A percentile compares a stretch with the other conserved stretches of the same genome.
Conservation (phyloP, 768 basidiomycete species). For the Tulasnella calospora region DNA sequence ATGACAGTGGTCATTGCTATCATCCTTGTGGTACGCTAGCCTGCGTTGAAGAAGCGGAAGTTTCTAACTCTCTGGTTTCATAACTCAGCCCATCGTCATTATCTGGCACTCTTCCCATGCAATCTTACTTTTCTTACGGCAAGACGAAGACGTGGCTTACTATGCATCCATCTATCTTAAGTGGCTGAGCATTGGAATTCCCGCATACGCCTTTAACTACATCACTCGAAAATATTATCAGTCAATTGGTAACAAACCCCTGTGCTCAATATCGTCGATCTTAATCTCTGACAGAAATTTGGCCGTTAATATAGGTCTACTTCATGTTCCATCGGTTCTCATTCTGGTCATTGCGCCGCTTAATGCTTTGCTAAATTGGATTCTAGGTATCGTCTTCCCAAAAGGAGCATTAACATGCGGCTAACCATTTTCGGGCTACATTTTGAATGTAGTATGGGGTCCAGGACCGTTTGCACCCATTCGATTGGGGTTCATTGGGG, state of each 20-base stretch:
- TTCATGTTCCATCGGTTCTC: slow-evolving; percentile 78
- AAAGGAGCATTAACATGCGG: too few relatives aligned
- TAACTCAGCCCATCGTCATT: slow-evolving; percentile 48
- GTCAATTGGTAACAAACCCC: slow-evolving; percentile 19
- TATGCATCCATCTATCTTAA: slow-evolving; percentile 73
- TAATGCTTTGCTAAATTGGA: slow-evolving; percentile 76
- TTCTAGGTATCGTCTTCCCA: slow-evolving; percentile 60
- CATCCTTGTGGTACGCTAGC: slow-evolving; percentile 52
- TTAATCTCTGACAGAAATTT: background rate
- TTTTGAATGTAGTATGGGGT: slow-evolving; percentile 22
- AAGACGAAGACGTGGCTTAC: slow-evolving; percentile 78
- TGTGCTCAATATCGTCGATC: background rate
- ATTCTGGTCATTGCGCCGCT: slow-evolving; percentile 77
- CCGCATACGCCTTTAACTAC: slow-evolving; percentile 59
- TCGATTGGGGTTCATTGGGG: slow-evolving; percentile 84
- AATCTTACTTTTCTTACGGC: slow-evolving; percentile 67
- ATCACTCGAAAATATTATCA: slow-evolving; percentile 42
- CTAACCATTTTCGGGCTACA: background rate
- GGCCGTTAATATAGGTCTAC: slow-evolving; percentile 50
- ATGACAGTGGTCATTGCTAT: slow-evolving; percentile 68
- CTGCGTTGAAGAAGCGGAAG: background rate
- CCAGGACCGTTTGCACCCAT: slow-evolving; percentile 40
- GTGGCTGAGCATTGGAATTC: slow-evolving; percentile 72
- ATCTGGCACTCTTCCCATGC: slow-evolving; percentile 82
- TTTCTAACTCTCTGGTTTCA: background rate